Base-by-base conservation (phyloP, 2,329 filamentous ascomycete genomes). In the Aspergillus bombycis region DNA sequence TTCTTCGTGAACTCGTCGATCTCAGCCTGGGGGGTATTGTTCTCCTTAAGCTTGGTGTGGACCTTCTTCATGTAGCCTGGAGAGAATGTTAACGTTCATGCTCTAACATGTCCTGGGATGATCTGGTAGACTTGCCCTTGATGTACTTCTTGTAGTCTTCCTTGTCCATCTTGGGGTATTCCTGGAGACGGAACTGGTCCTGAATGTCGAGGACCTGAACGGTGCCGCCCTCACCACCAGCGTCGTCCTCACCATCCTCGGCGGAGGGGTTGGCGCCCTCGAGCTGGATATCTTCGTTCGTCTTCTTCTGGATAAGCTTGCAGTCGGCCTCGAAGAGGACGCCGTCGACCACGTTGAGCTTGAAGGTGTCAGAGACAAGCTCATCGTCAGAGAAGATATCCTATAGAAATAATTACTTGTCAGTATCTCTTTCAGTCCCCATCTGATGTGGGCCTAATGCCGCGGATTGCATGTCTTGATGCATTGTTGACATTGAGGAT, bases 321-420 rank as follows among this genome's bases (percentile, higher is more conserved):
- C 94, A 97, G 84, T 99, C 91, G 78, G 90, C 90, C 85, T 98
- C 94, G 84, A 91, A 98, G 74, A 91, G 89, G 72, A 91, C 84
- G 71, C 88, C 89, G 80, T 94, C 91, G 23, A 94, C 78, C 80
- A 91, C 85, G 84, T 92, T 93, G 78, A 96, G 81, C 73, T 93
- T 85, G 85, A 90, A 97, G 72, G 91, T 95, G 84, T 98, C 94
- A 77, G 95, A 96, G 89, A 98, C 89, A 81, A 99, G 87, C 90
- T 99, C 95, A 84, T 97, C 94, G 71, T 84, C 92, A 81, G 88
- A 91, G 82, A 97, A 80, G 74, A 95, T 83, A 80, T 99, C 95
- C 95, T 99, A 75, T 65, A 57, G 46, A 57, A 30, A 23, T 0
- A 30, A 55, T 53, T 64, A 63, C 32, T 61, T n/a, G 54, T 70